Conservation (phyloP, 1,139 yeast species). For the Wickerhamomyces sp. region DNA sequence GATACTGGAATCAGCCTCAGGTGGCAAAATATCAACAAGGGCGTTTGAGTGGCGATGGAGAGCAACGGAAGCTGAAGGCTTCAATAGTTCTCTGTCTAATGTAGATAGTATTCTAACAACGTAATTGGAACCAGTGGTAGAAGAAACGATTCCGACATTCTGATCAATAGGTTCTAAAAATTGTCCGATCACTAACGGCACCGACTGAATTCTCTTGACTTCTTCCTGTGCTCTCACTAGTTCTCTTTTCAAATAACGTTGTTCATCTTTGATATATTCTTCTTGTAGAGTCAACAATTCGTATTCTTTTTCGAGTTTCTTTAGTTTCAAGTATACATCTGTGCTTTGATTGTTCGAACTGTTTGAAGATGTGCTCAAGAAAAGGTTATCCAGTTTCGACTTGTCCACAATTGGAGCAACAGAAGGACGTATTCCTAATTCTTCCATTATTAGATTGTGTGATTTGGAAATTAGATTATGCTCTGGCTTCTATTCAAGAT, state of each 20-base stretch:
- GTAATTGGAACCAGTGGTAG: constrained; percentile 96
- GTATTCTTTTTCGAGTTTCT: constrained; percentile 83
- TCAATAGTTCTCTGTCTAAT: constrained; percentile 87
- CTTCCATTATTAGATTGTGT: constrained; percentile 54
- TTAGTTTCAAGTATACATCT: constrained; percentile 79
- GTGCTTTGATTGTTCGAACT: constrained; percentile 29
- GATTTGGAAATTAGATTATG: too few relatives aligned
- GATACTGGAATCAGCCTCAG: constrained; percentile 96
- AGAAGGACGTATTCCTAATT: constrained; percentile 45
- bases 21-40: constrained; percentile 93
- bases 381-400: constrained; percentile 20
- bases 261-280: constrained; percentile 96
- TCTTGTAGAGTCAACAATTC: constrained; percentile 84
- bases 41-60: constrained; percentile 98
- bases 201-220: constrained; percentile 94
- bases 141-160: constrained; percentile 92
- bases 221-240: constrained; percentile 96
- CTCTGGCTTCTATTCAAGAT: too few relatives aligned
- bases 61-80: constrained; percentile 94
- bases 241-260: constrained; percentile 92
- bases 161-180: constrained; percentile 97
- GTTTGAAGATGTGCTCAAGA: constrained; percentile 16
- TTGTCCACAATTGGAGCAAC: constrained; percentile 23
- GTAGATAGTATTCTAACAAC: constrained; percentile 94
- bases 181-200: constrained; percentile 97